Evolutionary conservation across 495 filamentous ascomycete genomes (phyloP).

Genomic region (Apodospora peruviana): DNA sequence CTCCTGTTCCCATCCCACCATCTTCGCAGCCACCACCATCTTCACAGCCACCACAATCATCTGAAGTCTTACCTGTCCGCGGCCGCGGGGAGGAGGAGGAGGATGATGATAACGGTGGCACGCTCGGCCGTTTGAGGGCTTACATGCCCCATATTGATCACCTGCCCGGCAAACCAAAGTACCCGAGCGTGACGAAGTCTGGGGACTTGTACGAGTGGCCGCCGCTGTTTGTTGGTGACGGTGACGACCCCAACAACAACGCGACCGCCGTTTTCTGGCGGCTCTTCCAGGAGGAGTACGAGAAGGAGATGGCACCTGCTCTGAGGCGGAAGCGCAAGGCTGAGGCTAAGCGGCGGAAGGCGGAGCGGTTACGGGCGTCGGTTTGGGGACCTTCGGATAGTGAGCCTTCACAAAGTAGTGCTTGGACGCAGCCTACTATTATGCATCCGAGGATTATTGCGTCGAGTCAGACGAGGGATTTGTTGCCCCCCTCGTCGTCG

Average conservation of each 20-base stretch:
- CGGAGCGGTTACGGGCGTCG: neutral
- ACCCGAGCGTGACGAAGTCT: too few species aligned
- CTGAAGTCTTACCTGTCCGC: too few species aligned
- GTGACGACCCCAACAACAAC: constrained; percentile 16
- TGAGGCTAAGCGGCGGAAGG: neutral
- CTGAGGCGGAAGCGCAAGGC: constrained; percentile 6
- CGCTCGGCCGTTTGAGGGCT: too few species aligned
- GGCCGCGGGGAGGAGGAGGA: too few species aligned
- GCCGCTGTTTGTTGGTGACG: constrained; percentile 5
- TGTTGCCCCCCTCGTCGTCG: neutral
- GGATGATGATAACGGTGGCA: too few species aligned
- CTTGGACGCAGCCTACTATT: neutral
- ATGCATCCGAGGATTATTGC: neutral
- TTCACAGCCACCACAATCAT: too few species aligned
- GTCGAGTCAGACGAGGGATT: neutral
- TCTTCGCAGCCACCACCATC: too few species aligned
- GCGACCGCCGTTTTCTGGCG: constrained; percentile 14
- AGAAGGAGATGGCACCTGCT: constrained; percentile 14
- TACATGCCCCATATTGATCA: too few species aligned
- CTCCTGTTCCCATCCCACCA: too few species aligned
- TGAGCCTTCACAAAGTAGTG: too few species aligned
- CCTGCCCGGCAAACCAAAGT: too few species aligned
- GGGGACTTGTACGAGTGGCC: too few species aligned
- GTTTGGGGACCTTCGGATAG: neutral
- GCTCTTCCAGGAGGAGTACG: constrained; percentile 7